Evolutionary conservation across 768 basidiomycete species (phyloP).

Genomic region (Suillus bovinus): DNA sequence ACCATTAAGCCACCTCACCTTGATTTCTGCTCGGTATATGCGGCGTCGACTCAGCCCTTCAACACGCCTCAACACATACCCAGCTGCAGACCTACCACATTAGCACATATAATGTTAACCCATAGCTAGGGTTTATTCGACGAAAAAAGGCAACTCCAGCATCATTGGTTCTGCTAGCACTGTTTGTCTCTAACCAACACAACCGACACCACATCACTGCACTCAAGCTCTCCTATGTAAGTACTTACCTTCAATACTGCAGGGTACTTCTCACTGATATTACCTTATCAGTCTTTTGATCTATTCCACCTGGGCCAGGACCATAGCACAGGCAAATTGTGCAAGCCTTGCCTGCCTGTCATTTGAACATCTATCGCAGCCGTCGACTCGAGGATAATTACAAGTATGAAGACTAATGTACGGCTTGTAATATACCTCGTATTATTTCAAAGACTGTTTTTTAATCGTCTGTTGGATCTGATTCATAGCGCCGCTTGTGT

Average conservation of each 20-base stretch:
- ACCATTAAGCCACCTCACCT: neutral
- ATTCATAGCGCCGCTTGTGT: neutral
- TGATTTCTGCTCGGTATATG: neutral
- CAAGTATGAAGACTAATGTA: slow-evolving; percentile 2
- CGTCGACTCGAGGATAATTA: neutral
- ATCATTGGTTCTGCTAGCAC: neutral
- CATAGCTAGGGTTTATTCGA: slow-evolving; percentile 1
- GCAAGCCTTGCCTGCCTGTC: neutral
- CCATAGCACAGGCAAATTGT: slow-evolving; percentile 1
- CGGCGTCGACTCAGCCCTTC: no score
- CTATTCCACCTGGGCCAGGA: slow-evolving; percentile 1
- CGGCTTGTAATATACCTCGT: neutral
- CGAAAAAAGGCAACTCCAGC: neutral
- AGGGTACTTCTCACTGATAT: neutral
- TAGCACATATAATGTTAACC: neutral
- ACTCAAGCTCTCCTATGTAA: slow-evolving; percentile 1
- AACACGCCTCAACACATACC: no score
- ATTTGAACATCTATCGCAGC: neutral
- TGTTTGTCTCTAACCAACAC: neutral
- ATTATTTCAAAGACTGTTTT: neutral
- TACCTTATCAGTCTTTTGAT: neutral
- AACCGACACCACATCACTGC: neutral
- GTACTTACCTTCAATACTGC: neutral
- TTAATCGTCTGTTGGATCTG: neutral
- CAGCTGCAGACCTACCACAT: neutral